A percentile compares a stretch with the other conserved stretches of the same genome.
These are phyloP conservation scores for Penicillium sp. DNA, from an alignment of 2,329 filamentous ascomycete genomes.

Conservation along the genomic window DNA sequence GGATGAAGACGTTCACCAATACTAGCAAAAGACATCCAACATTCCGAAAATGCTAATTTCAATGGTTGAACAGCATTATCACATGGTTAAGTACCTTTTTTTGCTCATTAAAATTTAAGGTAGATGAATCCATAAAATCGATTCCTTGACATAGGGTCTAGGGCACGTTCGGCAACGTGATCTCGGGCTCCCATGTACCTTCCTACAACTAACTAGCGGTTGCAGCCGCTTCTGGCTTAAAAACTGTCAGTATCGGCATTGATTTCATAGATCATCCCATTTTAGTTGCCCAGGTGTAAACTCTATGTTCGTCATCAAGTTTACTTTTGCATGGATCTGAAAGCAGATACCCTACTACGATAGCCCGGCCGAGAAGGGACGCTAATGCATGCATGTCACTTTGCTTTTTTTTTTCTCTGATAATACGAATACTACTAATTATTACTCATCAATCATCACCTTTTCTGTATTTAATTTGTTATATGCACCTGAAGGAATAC, in stretches of 20 bases:
- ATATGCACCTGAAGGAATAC: no score
- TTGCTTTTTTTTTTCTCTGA: no score
- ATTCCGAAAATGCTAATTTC: background rate
- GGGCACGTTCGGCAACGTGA: background rate
- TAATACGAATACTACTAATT: no score
- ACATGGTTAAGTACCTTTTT: no score
- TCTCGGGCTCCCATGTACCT: background rate
- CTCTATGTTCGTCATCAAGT: background rate
- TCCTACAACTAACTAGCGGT: no score
- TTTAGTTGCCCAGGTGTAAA: background rate
- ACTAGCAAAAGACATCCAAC: background rate
- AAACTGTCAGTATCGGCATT: background rate
- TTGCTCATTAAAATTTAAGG: background rate
- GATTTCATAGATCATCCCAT: background rate
- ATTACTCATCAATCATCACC: no score
- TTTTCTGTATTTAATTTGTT: no score
- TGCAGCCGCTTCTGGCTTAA: background rate
- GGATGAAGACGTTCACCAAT: background rate
- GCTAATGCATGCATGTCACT: no score
- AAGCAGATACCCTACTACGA: background rate
- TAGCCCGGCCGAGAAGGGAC: no score
- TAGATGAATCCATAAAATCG: background rate
- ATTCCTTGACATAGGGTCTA: constrained; percentile 7
- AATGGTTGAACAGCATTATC: background rate
- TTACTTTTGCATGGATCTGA: background rate